Percentiles rank a stretch among this genome's conserved stretches.
phyloP scores from a whole-genome alignment of 495 filamentous ascomycete species.

The Trichoderma virens region DNA sequence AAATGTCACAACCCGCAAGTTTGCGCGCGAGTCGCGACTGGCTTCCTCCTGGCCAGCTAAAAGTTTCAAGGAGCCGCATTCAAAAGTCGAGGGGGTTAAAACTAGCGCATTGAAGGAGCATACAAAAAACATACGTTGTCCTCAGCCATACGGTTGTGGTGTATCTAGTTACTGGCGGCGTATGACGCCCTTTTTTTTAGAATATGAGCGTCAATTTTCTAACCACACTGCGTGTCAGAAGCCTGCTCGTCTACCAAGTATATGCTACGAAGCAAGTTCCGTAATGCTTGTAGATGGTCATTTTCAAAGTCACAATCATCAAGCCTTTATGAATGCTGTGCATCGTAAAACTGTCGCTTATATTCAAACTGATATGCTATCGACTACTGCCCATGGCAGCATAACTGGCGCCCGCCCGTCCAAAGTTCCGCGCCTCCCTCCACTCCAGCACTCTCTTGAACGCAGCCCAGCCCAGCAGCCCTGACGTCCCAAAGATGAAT shows the following conservation, averaged over 20 bases:
- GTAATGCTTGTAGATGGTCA: too few species aligned
- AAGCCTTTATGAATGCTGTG: background rate
- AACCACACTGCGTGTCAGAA: background rate
- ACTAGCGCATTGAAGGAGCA: background rate
- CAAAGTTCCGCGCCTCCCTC: constrained; percentile 31
- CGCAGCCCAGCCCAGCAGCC: constrained; percentile 72
- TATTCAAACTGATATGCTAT: background rate
- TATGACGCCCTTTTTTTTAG: background rate
- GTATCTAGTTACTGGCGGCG: background rate
- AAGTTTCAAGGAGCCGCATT: background rate
- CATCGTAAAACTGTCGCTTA: background rate
- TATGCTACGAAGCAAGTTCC: too few species aligned
- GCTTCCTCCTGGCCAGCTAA: background rate
- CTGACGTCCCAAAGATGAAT: constrained; percentile 82
- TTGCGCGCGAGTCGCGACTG: background rate
- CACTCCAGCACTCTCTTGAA: constrained; percentile 46
- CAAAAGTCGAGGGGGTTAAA: background rate
- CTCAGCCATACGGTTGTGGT: background rate
- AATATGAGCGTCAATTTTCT: background rate
- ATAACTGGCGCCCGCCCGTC: background rate
- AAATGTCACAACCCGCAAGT: background rate
- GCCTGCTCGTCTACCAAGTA: too few species aligned
- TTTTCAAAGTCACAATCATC: too few species aligned
- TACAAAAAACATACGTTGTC: background rate
- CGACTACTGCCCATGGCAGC: background rate